Percentiles rank a stretch among this genome's conserved stretches.
phyloP scores from a whole-genome alignment of 2,329 filamentous ascomycete genomes.

The Trichoderma sp. region DNA sequence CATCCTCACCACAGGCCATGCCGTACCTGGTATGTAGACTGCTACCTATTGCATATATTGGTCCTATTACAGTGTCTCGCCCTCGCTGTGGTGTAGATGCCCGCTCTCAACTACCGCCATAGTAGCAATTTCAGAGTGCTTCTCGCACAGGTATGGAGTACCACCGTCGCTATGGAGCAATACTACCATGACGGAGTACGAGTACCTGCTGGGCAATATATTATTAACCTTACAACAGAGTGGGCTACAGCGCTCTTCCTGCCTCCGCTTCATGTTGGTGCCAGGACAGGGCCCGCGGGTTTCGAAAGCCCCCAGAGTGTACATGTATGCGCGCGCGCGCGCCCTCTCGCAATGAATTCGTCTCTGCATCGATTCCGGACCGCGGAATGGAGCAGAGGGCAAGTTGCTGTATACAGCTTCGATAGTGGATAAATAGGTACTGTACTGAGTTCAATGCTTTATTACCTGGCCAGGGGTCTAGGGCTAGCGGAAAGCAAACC shows the following conservation, averaged over 20 bases:
- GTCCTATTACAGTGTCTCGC: neutral
- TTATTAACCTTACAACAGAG: constrained; percentile 16
- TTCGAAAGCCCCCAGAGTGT: neutral
- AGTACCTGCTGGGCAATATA: constrained; percentile 5
- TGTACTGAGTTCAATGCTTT: too few species aligned
- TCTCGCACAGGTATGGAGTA: neutral
- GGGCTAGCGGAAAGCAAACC: neutral
- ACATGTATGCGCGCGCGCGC: neutral
- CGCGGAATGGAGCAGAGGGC: neutral
- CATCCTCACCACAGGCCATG: neutral
- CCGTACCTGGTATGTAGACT: neutral
- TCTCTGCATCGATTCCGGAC: constrained; percentile 5
- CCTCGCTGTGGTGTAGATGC: neutral
- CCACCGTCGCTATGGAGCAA: neutral
- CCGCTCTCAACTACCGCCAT: neutral
- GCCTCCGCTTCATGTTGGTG: constrained; percentile 1
- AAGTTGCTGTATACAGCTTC: neutral
- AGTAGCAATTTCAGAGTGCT: neutral
- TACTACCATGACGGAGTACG: neutral
- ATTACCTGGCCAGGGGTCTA: neutral
- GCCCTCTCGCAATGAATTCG: neutral
- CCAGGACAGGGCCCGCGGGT: constrained; percentile 19
- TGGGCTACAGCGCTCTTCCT: neutral
- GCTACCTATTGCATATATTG: neutral
- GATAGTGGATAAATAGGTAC: constrained; percentile 1